Evolutionary conservation across 2,329 filamentous ascomycete species (phyloP), one percentile per base, ranked within the genome.

Genomic region (Madurella mycetomatis): DNA sequence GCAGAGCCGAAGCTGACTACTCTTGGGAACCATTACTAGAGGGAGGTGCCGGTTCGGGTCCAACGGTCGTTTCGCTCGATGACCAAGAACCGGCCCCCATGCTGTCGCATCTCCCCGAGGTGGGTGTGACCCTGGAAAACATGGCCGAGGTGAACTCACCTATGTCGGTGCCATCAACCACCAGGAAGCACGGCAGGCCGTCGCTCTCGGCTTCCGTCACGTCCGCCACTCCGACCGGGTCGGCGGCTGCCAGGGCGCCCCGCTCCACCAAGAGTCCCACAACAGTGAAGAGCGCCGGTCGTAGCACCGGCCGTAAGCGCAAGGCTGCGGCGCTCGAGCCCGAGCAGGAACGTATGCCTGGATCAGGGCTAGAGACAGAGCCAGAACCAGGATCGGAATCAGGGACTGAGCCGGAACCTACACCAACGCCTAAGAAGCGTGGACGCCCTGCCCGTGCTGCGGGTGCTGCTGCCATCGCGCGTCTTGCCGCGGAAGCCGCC

Each of bases 221-320:
- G 1, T 58, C 59, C 9, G 57, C 50, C 9, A 64, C 61, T 1
- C 60, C 63, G 9, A 57, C 54, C 31, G 56, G 51, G 47, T 53
- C 60, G 2, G 42, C 45, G 4, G 17, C 30, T 2, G 25, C 55
- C 12, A 56, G 43, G 40, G 59, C 60, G 2, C 55, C 59, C 1
- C 54, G 51, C 17, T 54, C 55, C 9, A 43, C 49, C 12, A 62
- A 57, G 51, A 63, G 54, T n/a, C 34, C 51, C 12, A 39, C 45
- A 1, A 47, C 45, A 12, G 54, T 56, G 1, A 59, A 57, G 46
- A 59, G 57, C 49, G 51, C 58, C 1, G 45, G 53, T 16, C 47
- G 47, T 43, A 59, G 56, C 50, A 50, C 50, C 18, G 58, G 58
- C 19, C 57, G 57, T n/a, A 68, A 66, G 63, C 65, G 65, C 54